Evolutionary conservation across 2,329 filamentous ascomycete genomes (phyloP).

Genomic region (Claviceps digitariae): DNA sequence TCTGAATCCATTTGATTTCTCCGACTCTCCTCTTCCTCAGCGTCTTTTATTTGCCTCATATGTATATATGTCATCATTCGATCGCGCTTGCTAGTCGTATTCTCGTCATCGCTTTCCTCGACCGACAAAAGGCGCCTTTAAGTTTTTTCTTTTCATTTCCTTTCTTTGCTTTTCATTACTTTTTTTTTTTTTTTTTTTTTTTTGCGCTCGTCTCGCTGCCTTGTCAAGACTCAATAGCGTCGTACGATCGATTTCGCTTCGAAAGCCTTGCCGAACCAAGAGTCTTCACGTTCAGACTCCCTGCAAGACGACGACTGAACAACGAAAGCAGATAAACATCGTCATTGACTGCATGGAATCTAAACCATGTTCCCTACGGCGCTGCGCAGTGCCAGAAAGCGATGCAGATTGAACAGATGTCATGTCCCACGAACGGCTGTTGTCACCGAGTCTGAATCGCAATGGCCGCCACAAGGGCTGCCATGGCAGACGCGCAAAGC

Average conservation of each 20-base stretch:
- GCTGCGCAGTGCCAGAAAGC: slow-evolving; percentile 31
- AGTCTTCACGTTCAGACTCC: neutral
- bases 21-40: neutral
- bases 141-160: neutral
- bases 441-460: neutral
- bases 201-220: neutral
- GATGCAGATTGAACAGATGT: slow-evolving; percentile 21
- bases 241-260: neutral
- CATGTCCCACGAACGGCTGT: slow-evolving; percentile 5
- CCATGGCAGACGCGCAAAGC: slow-evolving; percentile 9
- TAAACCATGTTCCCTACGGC: slow-evolving; percentile 31
- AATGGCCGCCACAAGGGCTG: neutral
- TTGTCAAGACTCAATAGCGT: neutral
- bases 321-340: neutral
- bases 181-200: neutral
- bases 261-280: neutral
- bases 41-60: neutral
- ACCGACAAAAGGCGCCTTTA: neutral
- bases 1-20: neutral
- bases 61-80: neutral
- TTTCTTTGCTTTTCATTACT: no score
- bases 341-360: slow-evolving; percentile 20
- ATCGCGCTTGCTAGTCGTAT: neutral
- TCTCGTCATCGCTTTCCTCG: neutral
- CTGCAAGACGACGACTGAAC: neutral